A percentile compares a stretch with the other conserved stretches of the same genome.
Evolutionary conservation across 805 yeast species (phyloP).

Genomic region (Ogataea pilisensis): DNA sequence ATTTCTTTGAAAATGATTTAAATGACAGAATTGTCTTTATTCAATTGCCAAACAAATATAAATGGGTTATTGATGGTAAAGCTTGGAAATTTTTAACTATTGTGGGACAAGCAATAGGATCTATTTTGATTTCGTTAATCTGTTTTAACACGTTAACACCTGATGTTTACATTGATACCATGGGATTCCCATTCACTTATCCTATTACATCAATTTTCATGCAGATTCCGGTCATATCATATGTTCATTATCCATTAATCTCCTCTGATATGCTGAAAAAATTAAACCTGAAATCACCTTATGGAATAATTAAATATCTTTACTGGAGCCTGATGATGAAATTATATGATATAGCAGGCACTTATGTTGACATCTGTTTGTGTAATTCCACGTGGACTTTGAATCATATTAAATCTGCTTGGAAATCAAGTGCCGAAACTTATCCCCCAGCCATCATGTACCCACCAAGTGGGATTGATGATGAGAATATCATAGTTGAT

Average conservation of each 20-base stretch:
- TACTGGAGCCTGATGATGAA: slow-evolving; percentile 74
- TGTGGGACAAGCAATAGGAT: slow-evolving; percentile 84
- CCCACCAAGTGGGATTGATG: slow-evolving; percentile 87
- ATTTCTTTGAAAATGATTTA: slow-evolving; percentile 19
- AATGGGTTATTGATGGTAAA: slow-evolving; percentile 60
- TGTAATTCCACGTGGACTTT: slow-evolving; percentile 93
- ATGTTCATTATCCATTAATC: slow-evolving; percentile 93
- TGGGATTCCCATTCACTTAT: slow-evolving; percentile 89
- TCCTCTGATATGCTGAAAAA: slow-evolving; percentile 82
- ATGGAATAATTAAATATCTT: slow-evolving; percentile 38
- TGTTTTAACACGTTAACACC: slow-evolving; percentile 70
- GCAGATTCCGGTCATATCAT: slow-evolving; percentile 73
- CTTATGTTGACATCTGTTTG: slow-evolving; percentile 58
- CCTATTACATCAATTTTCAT: slow-evolving; percentile 55
- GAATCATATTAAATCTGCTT: slow-evolving; percentile 63
- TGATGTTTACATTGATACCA: slow-evolving; percentile 90
- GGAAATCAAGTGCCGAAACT: slow-evolving; percentile 45
- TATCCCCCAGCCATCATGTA: slow-evolving; percentile 50
- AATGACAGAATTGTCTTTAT: slow-evolving; percentile 30
- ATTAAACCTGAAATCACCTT: slow-evolving; percentile 31
- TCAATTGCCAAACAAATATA: slow-evolving; percentile 27
- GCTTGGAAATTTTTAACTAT: slow-evolving; percentile 80
- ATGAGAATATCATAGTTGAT: slow-evolving; percentile 20
- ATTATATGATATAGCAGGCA: slow-evolving; percentile 63
- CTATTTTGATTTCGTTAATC: slow-evolving; percentile 61